Conservation (phyloP, 805 yeast species). For the Kuraishia cidri region DNA sequence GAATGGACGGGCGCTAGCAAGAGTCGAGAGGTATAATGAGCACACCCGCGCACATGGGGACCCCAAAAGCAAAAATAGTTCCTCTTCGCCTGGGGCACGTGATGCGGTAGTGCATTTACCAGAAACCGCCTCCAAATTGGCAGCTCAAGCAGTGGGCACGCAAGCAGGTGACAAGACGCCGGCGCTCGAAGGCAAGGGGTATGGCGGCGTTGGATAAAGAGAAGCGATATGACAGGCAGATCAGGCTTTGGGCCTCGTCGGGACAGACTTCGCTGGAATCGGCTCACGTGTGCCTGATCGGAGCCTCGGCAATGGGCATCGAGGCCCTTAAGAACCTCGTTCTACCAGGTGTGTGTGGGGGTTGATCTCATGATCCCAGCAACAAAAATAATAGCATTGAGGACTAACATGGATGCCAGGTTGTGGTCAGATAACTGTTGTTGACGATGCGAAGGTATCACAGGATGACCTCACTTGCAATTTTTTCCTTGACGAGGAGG, state of each 20-base stretch:
- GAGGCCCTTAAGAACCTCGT: conserved; percentile 75
- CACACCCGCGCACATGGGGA: no score
- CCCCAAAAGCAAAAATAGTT: no score
- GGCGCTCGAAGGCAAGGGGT: no score
- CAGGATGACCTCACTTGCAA: conserved; percentile 41
- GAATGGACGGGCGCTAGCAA: no score
- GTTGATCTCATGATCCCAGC: neutral
- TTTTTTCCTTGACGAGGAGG: conserved; percentile 45
- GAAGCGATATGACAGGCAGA: conserved; percentile 68
- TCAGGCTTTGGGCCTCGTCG: conserved; percentile 73
- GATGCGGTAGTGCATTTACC: no score
- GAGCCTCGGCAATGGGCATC: conserved; percentile 46
- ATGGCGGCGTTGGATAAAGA: neutral
- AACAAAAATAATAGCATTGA: neutral
- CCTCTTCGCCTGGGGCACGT: no score
- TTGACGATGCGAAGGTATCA: conserved; percentile 35
- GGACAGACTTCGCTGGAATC: conserved; percentile 61
- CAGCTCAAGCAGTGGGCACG: no score
- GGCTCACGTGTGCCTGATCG: conserved; percentile 54
- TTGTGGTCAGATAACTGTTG: conserved; percentile 52
- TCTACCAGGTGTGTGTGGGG: conserved; percentile 41
- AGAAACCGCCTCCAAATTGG: no score
- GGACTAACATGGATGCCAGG: conserved; percentile 19
- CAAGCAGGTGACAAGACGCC: no score
- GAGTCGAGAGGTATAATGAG: no score